phyloP scores from a whole-genome alignment of 352 stramenopile genomes.

The Phytophthora fragariae region DNA sequence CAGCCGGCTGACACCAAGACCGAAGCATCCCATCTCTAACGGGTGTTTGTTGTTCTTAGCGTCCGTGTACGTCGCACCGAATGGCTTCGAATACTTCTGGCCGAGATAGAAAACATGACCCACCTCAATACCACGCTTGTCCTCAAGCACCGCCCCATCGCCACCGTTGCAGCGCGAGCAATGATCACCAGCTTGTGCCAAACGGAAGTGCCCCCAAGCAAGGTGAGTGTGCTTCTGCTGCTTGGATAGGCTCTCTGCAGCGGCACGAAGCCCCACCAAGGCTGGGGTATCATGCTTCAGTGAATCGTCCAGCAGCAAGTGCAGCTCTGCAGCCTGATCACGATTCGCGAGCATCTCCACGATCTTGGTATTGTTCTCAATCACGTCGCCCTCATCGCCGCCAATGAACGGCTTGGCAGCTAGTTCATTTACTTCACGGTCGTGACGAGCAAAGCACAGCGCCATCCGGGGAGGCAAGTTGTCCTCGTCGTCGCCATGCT shows the following conservation, averaged over 20 bases:
- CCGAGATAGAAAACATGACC: conserved; percentile 91
- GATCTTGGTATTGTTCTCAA: conserved; percentile 35
- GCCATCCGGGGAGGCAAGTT: conserved; percentile 31
- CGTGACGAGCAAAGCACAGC: conserved; percentile 65
- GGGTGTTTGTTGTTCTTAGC: conserved; percentile 57
- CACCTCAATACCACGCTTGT: conserved; percentile 89
- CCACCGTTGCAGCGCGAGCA: conserved; percentile 61
- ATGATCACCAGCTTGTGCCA: conserved; percentile 69
- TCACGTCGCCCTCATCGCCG: conserved; percentile 60
- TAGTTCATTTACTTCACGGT: conserved; percentile 76
- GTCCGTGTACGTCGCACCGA: conserved; percentile 68
- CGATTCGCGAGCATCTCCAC: conserved; percentile 29
- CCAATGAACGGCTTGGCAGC: conserved; percentile 75
- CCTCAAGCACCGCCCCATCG: conserved; percentile 50
- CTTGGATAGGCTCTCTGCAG: conserved; percentile 21
- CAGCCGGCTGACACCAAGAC: conserved; percentile 85
- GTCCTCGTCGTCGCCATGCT: conserved; percentile 10
- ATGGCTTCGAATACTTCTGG: conserved; percentile 90
- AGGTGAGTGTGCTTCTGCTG: conserved; percentile 27
- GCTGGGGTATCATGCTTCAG: conserved; percentile 40
- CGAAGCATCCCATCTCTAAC: conserved; percentile 92
- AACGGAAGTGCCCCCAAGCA: conserved; percentile 62
- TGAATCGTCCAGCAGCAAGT: conserved; percentile 79
- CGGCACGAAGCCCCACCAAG: conserved; percentile 31
- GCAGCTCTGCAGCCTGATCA: conserved; percentile 34